Evolutionary conservation across 2,329 filamentous ascomycete genomes (phyloP), one percentile per base, ranked within the genome.

Genomic region (Colletotrichum musae): DNA sequence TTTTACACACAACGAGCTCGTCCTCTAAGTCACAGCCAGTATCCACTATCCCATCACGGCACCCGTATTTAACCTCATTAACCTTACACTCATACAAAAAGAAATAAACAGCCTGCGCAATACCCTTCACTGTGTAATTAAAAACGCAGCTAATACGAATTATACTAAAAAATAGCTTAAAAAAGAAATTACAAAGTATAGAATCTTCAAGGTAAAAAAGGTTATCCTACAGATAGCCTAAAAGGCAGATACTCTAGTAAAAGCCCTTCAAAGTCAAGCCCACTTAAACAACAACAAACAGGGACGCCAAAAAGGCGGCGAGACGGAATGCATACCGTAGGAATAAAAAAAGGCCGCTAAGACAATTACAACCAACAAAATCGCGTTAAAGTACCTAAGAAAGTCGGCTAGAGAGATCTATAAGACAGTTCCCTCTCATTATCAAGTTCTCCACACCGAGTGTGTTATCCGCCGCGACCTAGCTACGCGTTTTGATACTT

Each of bases 391-490:
- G 7, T 74, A 79, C 64, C 72, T 81, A 15, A 73, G 74, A 10
- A 74, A 74, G 70, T 75, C 79, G 4, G 77, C 78, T 3, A 71
- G 77, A 43, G 70, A 81, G 28, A 78, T 82, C 28, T 77, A 76
- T n/a, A 71, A 71, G 15, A 64, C 64, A 6, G 76, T 82, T 28
- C 76, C 79, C 5, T 12, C 71, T 4, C 9, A 69, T 4, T 80
- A 79, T 66, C 77, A 81, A 6, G 75, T 82, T 45, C 73, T 83
- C 6, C 80, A 84, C 51, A 75, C 82, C 10, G 80, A 84, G 66
- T 79, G 79, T 41, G 74, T 84, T 6, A 60, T 83, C 36, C 78
- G 81, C 10, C 68, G 70, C 2, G 75, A 80, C 32, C 73, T 83
- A 4, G 72, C 77, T 6, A 32, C 51, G 0, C 74, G 73, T 7